Conservation (phyloP, 257 asterid species). For the Jasminum sambac region DNA sequence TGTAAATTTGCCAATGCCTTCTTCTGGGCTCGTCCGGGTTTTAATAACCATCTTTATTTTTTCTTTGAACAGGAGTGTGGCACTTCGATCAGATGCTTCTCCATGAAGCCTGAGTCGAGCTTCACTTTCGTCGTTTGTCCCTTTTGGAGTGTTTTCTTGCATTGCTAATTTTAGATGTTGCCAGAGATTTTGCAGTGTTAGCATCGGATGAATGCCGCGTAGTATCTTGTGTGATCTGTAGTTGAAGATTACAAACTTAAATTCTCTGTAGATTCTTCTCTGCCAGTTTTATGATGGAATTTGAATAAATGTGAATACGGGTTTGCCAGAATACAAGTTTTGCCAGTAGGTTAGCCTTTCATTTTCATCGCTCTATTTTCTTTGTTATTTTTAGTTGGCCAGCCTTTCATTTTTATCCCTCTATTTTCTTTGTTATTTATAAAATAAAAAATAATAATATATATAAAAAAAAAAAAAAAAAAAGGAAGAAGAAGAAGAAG, state of each 20-base stretch:
- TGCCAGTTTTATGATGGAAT: neutral
- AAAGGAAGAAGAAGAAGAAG: too few relatives aligned
- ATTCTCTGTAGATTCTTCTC: neutral
- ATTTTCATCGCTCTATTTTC: too few relatives aligned
- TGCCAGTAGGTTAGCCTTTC: too few relatives aligned
- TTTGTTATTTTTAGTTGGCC: too few relatives aligned
- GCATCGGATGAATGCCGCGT: conserved; percentile 2
- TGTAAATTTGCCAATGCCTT: neutral
- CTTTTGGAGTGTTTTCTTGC: neutral
- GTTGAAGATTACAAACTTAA: neutral
- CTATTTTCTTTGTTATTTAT: too few relatives aligned
- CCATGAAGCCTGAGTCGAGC: conserved; percentile 19
- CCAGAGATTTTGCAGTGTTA: conserved; percentile 13
- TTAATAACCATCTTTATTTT: neutral
- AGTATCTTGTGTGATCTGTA: neutral
- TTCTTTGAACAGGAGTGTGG: conserved; percentile 40
- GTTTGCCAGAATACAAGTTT: too few relatives aligned
- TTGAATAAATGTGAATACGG: neutral
- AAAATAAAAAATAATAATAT: too few relatives aligned
- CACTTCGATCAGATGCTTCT: conserved; percentile 52
- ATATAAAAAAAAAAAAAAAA: too few relatives aligned
- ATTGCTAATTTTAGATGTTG: neutral
- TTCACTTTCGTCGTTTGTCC: neutral
- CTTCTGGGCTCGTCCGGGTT: neutral
- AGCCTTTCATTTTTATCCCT: too few relatives aligned